Evolutionary conservation across 2,329 filamentous ascomycete genomes (phyloP), one percentile per base, ranked within the genome.

Genomic region (Diplodia intermedia): DNA sequence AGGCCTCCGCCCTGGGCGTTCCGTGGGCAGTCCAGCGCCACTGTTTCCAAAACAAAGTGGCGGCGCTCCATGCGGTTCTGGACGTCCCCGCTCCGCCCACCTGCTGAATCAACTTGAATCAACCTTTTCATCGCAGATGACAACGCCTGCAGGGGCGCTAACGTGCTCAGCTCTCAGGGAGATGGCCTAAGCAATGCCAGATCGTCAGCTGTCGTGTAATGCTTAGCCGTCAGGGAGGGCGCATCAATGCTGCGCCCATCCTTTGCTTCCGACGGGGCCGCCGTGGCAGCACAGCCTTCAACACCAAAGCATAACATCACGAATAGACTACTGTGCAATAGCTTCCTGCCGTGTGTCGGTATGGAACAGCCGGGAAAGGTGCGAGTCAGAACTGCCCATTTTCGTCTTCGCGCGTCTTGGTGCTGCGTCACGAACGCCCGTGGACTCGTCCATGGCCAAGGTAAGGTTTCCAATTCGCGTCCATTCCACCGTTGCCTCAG

Each of bases 201-300:
- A 63, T 63, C 60, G 60, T 52, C 60, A 63, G 43, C 60, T 52
- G 60, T 26, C 11, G 60, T 63, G 60, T 15, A 63, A 63, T 50
- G 29, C 31, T 52, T 7, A 43, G 60, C 36, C 57, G 40, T 62
- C 40, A 62, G 57, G 57, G 18, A 29, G 12, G 18, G 18, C 38
- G 38, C 60, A 38, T 31, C 26, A 26, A 26, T 26, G 26, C 26
- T 26, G 26, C 26, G 26, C 29, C 29, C n/a, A 63, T 63, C 40
- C 57, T 49, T 23, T 29, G 36, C 56, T 61, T 61, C 57, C 57
- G 57, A 62, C 7, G 29, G 29, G 26, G 26, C 57, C 60, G 60
- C 31, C 56, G 23, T 61, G 23, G 40, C 56, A 43, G 20, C 47
- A 63, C 43, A 63, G 60, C 29, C 43, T 50, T 63, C 60, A 52